Base-by-base conservation (phyloP, 208 protist species). In the Porcisia deanei region DNA sequence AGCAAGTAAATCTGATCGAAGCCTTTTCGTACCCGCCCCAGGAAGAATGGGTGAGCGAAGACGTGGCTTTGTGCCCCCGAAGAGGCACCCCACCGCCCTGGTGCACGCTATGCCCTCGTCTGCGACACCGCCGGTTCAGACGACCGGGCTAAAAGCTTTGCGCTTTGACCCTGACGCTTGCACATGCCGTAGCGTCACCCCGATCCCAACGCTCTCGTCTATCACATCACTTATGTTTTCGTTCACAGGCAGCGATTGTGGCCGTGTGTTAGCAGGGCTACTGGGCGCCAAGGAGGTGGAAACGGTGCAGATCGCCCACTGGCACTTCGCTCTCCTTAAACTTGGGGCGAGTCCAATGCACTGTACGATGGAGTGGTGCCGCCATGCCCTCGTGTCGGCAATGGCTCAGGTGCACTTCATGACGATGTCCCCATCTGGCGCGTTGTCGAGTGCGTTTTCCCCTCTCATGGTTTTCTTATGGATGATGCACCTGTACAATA, bases 401-500 rank as follows among this genome's bases (percentile, higher is more conserved):
- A 64, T 93, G 71, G 57, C 85, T 22, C 87, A 88, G 39, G 39
- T 79, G 45, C 76, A 57, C 41, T 58, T 75, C 53, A 75, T 65
- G 58, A 43, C 64, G 65, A 54, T 5, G 52, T 52, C 12, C 3
- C 25, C 71, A 34, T n/a, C 41, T 4, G 37, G 18, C 3, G 41
- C 52, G 3, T 9, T 65, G 39, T 18, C 54, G 53, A 55, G 18
- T n/a, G 39, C 72, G 47, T 76, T 76, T n/a, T 67, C 63, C 49
- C 71, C 71, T 3, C 58, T 80, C 39, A 72, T 73, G 20, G n/a
- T 91, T 59, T 83, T 85, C n/a, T 39, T 95, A 45, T 93, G 86
- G 45, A 76, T 88, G 16, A 84, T 89, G 77, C 71, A 77, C 71
- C 20, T 74, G 70, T 97, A 95, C 83, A 97, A 97, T 77, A 83